Evolutionary conservation across 768 basidiomycete species (phyloP), one percentile per base, ranked within the genome.

Genomic region (Lactifluus volemus): DNA sequence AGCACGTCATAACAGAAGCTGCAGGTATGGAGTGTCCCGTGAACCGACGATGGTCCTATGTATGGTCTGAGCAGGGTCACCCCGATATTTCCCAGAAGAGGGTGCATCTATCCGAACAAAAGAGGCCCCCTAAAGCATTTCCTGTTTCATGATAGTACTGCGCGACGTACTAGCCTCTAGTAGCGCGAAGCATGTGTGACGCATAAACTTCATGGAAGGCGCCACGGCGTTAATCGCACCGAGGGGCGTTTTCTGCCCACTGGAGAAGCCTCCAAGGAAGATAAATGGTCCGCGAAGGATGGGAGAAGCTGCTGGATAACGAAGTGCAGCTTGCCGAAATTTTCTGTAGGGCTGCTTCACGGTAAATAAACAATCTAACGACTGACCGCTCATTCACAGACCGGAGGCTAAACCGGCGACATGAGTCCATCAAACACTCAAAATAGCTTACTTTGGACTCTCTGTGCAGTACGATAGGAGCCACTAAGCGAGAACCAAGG

Each of bases 1-100:
- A 53, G 59, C 47, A 34, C 47, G 39, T 32, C 53, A 39, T n/a
- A 38, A 61, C 38, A 61, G 60, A 61, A 61, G 60, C 50, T 21
- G 49, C 44, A 15, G 41, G 19, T 45, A 38, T 38, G 44, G 32
- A 50, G 50, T 32, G 29, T 51, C 38, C 44, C 21, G 49, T 15
- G 51, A 53, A 48, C 19, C 60, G 60, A 52, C 17, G 30, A 36
- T 32, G 29, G 15, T 49, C 51, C 52, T 34, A 30, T 57, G 49
- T 48, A 61, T 48, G 45, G 50, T 38, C 50, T 3, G 15, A 50
- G 36, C 42, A 17, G 41, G 60, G 51, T 45, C 25, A 14, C n/a
- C 32, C 50, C 36, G 55, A 30, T 48, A 25, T n/a, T 51, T 30
- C 49, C 45, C 19, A 41, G 36, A 42, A 45, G 49, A 32, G 17